Conservation (phyloP, 768 basidiomycete species). For the Termitomyces sp. region DNA sequence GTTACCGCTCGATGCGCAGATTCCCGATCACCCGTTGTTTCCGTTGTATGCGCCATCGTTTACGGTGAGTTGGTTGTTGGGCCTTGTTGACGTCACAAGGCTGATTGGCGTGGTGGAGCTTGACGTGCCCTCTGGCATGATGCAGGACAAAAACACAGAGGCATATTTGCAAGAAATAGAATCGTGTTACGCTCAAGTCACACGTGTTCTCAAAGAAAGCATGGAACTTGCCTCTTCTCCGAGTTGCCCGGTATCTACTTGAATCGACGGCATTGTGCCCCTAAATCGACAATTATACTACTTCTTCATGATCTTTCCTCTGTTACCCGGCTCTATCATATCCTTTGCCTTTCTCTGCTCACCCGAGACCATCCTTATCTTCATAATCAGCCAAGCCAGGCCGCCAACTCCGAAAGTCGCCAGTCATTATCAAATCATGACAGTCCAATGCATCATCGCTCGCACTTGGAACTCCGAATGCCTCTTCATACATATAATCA, state of each 20-base stretch:
- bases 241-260: background rate
- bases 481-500: background rate
- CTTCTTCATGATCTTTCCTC: too few species aligned
- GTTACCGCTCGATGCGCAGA: slow-evolving; percentile 51
- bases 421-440: background rate
- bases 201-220: slow-evolving; percentile 23
- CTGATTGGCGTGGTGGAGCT: slow-evolving; percentile 28
- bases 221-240: slow-evolving; percentile 4
- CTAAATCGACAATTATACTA: too few species aligned
- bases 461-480: background rate
- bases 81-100: background rate
- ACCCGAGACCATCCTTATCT: background rate
- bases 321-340: background rate
- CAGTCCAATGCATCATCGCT: background rate
- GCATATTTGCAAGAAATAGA: slow-evolving; percentile 47
- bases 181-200: slow-evolving; percentile 28
- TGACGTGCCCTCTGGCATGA: slow-evolving; percentile 67
- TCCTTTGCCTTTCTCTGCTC: background rate
- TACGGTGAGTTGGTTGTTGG: slow-evolving; percentile 21
- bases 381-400: background rate
- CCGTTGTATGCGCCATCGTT: slow-evolving; percentile 77
- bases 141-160: slow-evolving; percentile 66
- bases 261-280: background rate
- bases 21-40: slow-evolving; percentile 74
- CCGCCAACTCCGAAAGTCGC: background rate